These are phyloP conservation scores for Plasmodiophora brassicae DNA, from an alignment of 208 protist genomes.

Conservation along the genomic window DNA sequence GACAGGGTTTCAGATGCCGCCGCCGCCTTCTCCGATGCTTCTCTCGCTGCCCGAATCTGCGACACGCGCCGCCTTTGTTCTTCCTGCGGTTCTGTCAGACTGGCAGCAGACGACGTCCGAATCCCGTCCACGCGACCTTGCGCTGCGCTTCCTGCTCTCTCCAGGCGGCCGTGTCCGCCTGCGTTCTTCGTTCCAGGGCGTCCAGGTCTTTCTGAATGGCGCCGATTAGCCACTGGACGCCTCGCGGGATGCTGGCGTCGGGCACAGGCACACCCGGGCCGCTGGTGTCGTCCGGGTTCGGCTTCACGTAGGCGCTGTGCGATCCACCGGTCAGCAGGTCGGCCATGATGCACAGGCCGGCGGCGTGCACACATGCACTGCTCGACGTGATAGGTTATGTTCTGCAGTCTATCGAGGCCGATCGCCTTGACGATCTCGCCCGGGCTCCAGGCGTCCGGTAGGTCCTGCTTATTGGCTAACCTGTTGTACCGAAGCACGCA, in stretches of 20 bases:
- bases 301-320: background rate
- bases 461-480: conserved; percentile 95
- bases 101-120: background rate
- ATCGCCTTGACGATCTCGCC: conserved; percentile 90
- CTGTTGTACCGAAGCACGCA: no score
- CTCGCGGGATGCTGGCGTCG: background rate
- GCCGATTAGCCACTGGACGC: background rate
- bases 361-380: background rate
- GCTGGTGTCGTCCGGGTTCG: background rate
- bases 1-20: no score
- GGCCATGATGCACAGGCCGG: background rate
- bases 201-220: background rate
- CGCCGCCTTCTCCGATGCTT: background rate
- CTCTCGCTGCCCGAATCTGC: background rate
- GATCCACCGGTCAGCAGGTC: background rate
- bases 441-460: conserved; percentile 89
- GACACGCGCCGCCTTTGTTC: background rate
- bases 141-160: background rate
- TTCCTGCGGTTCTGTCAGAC: background rate
- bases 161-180: background rate
- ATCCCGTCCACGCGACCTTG: background rate
- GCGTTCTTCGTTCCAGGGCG: background rate
- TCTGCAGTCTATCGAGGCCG: conserved; percentile 75
- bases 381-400: conserved; percentile 87
- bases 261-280: background rate